phyloP scores from a whole-genome alignment of 2,329 filamentous ascomycete genomes.

The Gremmenia infestans region DNA sequence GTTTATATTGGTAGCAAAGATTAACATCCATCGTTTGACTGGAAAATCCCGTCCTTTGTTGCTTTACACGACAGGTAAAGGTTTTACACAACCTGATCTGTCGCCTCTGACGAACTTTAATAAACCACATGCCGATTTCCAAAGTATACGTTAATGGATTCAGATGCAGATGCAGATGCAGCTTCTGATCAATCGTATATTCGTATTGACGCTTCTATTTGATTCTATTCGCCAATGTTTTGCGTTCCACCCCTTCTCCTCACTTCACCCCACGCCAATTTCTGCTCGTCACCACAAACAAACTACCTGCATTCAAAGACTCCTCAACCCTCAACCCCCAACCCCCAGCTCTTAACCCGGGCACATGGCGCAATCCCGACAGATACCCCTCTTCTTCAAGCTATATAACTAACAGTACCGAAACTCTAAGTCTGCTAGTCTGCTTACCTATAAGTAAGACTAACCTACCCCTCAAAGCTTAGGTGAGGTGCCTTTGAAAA shows the following conservation, averaged over 20 bases:
- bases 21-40: neutral
- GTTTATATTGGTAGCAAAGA: neutral
- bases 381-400: neutral
- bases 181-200: neutral
- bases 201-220: neutral
- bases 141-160: neutral
- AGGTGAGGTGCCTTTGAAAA: too few relatives aligned
- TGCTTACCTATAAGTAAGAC: neutral
- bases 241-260: neutral
- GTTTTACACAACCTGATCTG: neutral
- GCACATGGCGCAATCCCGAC: neutral
- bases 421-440: too few relatives aligned
- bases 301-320: neutral
- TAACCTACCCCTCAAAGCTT: neutral
- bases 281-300: neutral
- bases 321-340: neutral
- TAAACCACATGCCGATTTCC: neutral
- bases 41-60: neutral
- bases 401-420: too few relatives aligned
- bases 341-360: neutral
- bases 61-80: neutral
- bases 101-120: neutral
- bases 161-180: neutral
- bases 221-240: neutral
- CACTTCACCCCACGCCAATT: neutral